Percentiles rank a stretch among this genome's conserved stretches.
phyloP scores from a whole-genome alignment of 306 rosid species.

The Acmispon strigosus region DNA sequence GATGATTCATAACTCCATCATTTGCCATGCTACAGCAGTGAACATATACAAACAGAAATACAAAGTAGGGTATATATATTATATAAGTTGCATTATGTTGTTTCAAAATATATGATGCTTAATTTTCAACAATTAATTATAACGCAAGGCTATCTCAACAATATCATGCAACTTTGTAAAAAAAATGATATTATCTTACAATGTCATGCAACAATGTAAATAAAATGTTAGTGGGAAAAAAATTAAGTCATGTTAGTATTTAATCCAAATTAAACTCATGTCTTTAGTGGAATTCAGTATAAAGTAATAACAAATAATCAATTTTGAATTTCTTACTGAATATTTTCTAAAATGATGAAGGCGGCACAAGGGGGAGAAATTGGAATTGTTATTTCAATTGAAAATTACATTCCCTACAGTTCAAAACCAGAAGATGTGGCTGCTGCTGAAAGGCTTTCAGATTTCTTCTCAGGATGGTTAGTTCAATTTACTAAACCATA shows the following conservation, averaged over 20 bases:
- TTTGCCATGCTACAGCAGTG: slow-evolving; percentile 26
- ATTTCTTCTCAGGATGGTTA: slow-evolving; percentile 36
- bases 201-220: too few relatives aligned
- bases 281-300: neutral
- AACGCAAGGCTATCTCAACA: too few relatives aligned
- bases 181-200: too few relatives aligned
- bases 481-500: neutral
- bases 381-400: slow-evolving; percentile 22
- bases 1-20: slow-evolving; percentile 24
- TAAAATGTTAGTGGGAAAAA: too few relatives aligned
- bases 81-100: too few relatives aligned
- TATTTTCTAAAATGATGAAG: slow-evolving; percentile 6
- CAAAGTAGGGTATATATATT: neutral
- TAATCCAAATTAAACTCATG: too few relatives aligned
- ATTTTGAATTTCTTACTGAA: neutral
- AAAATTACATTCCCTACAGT: slow-evolving; percentile 18
- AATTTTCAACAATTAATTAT: too few relatives aligned
- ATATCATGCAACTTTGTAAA: too few relatives aligned
- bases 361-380: slow-evolving; percentile 36
- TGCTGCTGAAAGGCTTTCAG: slow-evolving; percentile 25
- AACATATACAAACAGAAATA: slow-evolving; percentile 26
- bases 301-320: neutral
- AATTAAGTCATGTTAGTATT: too few relatives aligned
- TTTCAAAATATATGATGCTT: too few relatives aligned
- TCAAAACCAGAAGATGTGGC: slow-evolving; percentile 19